These are phyloP conservation scores for Brassica carinata DNA, from an alignment of 345 rosid genomes.

Conservation along the genomic window DNA sequence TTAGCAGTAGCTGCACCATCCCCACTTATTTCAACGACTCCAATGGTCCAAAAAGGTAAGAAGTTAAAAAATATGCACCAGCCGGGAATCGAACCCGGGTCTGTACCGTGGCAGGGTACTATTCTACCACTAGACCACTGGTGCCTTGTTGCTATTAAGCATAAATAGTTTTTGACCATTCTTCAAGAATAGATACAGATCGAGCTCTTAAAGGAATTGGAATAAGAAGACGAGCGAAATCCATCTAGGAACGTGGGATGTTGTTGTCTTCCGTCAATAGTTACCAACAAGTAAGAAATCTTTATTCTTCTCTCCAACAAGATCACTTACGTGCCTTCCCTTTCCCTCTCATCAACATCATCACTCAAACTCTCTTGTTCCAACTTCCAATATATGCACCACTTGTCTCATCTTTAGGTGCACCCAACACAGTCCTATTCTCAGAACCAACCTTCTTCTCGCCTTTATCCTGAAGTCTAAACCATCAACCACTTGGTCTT, in stretches of 20 bases:
- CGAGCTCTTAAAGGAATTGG: slow-evolving; percentile 35
- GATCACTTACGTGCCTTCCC: slow-evolving; percentile 54
- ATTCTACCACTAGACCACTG: slow-evolving; percentile 90
- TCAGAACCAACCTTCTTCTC: slow-evolving; percentile 18
- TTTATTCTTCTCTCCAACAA: slow-evolving; percentile 47
- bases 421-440: slow-evolving; percentile 58
- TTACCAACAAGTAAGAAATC: slow-evolving; percentile 29
- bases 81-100: slow-evolving; percentile 60
- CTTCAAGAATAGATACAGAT: slow-evolving; percentile 9
- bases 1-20: neutral
- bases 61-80: slow-evolving; percentile 1
- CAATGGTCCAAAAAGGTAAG: too few relatives aligned
- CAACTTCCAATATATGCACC: slow-evolving; percentile 55
- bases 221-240: slow-evolving; percentile 41
- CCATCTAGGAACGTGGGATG: slow-evolving; percentile 60
- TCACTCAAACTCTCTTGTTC: slow-evolving; percentile 50
- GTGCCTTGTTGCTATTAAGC: slow-evolving; percentile 38
- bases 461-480: slow-evolving; percentile 29
- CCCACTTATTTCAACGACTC: neutral
- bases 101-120: slow-evolving; percentile 81
- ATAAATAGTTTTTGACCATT: slow-evolving; percentile 5
- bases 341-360: slow-evolving; percentile 41
- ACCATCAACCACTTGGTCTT: slow-evolving; percentile 44
- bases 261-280: slow-evolving; percentile 9
- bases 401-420: slow-evolving; percentile 85